phyloP scores from a whole-genome alignment of 495 filamentous ascomycete genomes.

The Penicillium bialowiezense region DNA sequence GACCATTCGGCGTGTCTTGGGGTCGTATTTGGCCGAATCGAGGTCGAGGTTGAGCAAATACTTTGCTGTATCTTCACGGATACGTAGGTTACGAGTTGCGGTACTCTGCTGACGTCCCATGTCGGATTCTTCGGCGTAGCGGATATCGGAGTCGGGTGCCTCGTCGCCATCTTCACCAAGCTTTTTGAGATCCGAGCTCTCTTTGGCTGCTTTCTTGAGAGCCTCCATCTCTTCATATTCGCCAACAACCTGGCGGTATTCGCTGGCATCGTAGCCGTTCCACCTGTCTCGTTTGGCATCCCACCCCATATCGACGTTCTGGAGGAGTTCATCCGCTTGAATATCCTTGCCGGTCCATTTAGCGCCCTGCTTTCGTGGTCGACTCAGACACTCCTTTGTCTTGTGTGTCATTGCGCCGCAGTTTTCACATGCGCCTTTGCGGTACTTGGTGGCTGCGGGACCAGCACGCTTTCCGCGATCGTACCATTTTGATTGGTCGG shows the following conservation, averaged over 20 bases:
- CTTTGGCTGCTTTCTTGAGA: constrained; percentile 60
- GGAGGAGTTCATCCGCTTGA: constrained; percentile 84
- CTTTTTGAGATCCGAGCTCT: constrained; percentile 38
- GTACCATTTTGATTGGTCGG: constrained; percentile 80
- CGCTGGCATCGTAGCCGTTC: constrained; percentile 91
- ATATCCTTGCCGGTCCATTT: constrained; percentile 93
- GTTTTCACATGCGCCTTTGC: constrained; percentile 97
- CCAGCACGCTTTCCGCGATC: constrained; percentile 78
- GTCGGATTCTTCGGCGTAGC: constrained; percentile 95
- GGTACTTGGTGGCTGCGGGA: constrained; percentile 89
- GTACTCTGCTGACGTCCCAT: constrained; percentile 90
- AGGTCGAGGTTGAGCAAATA: constrained; percentile 92
- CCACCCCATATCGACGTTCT: constrained; percentile 85
- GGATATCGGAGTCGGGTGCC: constrained; percentile 60
- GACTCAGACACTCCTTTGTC: constrained; percentile 85
- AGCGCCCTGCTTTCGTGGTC: constrained; percentile 86
- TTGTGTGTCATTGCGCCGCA: constrained; percentile 97
- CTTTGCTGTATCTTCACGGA: constrained; percentile 98
- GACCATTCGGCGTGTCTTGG: constrained; percentile 92
- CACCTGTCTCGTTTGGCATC: constrained; percentile 98
- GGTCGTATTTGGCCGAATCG: constrained; percentile 97
- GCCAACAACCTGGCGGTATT: constrained; percentile 80
- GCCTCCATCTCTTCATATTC: constrained; percentile 86
- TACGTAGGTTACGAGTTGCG: constrained; percentile 82
- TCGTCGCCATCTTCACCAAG: constrained; percentile 55